Conservation (phyloP, 371 early-diverging fungal genomes). For the Smittium mucronatum region DNA sequence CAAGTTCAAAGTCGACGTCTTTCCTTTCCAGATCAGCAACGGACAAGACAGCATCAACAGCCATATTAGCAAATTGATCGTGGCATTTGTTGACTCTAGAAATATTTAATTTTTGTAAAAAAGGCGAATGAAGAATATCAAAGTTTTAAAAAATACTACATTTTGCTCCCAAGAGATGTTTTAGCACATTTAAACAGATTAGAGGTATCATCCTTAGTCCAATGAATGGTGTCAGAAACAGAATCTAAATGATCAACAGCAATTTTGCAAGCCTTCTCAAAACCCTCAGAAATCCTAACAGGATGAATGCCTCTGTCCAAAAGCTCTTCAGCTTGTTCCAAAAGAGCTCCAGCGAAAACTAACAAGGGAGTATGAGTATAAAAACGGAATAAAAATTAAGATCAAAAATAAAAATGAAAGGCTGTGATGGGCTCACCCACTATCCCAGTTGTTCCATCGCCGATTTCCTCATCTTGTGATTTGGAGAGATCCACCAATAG, state of each 20-base stretch:
- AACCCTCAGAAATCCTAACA: slow-evolving; percentile 97
- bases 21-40: slow-evolving; percentile 97
- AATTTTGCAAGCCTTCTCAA: slow-evolving; percentile 89
- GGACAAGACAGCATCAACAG: slow-evolving; percentile 93
- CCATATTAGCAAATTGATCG: slow-evolving; percentile 93
- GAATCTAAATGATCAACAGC: slow-evolving; percentile 84
- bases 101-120: not conserved
- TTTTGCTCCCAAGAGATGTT: slow-evolving; percentile 96
- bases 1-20: slow-evolving; percentile 99
- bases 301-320: slow-evolving; percentile 98
- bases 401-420: too few species aligned
- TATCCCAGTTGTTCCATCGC: slow-evolving; percentile 99
- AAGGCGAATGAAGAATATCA: not conserved
- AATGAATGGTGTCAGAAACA: slow-evolving; percentile 83
- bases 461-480: slow-evolving; percentile 99
- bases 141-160: slow-evolving; percentile 26
- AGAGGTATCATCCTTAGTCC: slow-evolving; percentile 63
- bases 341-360: slow-evolving; percentile 95
- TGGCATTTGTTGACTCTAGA: slow-evolving; percentile 82
- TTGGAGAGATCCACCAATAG: slow-evolving; percentile 95
- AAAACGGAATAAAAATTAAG: not conserved
- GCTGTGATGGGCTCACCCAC: slow-evolving; percentile 41
- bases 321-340: slow-evolving; percentile 94
- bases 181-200: slow-evolving; percentile 93
- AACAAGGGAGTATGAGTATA: not conserved